Conservation (phyloP, 768 basidiomycete species). For the Hypholoma sublateritium region DNA sequence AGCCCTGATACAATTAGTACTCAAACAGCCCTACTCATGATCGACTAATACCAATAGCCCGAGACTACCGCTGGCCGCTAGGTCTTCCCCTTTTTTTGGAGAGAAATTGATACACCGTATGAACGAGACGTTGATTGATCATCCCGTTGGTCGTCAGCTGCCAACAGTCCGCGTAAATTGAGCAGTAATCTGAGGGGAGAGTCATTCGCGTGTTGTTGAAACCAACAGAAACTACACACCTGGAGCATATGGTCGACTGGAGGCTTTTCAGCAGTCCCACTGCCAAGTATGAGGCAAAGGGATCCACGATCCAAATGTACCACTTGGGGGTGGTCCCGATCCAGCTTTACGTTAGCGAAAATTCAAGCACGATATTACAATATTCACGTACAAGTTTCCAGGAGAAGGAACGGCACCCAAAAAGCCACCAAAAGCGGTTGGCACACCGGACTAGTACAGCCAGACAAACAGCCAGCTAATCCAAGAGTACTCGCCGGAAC, state of each 20-base stretch:
- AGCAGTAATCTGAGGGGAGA: not conserved
- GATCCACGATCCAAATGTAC: slow-evolving; percentile 16
- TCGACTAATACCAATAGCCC: no score
- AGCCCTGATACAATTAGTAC: no score
- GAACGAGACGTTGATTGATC: not conserved
- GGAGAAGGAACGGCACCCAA: slow-evolving; percentile 17
- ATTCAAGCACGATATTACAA: not conserved
- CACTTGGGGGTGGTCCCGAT: not conserved
- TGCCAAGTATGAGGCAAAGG: slow-evolving; percentile 15
- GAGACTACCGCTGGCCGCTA: no score
- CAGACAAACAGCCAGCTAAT: not conserved
- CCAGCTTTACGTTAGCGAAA: not conserved
- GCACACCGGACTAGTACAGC: not conserved
- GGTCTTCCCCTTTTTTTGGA: not conserved
- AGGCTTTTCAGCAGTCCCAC: slow-evolving; percentile 17
- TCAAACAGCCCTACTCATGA: no score
- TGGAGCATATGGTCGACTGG: slow-evolving; percentile 20
- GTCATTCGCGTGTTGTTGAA: not conserved
- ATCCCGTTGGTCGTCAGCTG: not conserved
- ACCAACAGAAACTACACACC: slow-evolving; percentile 8
- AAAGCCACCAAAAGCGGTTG: slow-evolving; percentile 12
- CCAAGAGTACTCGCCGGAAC: not conserved
- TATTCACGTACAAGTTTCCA: slow-evolving; percentile 13
- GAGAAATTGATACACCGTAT: not conserved
- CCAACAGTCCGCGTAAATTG: not conserved